Base-by-base conservation (phyloP, 2,329 filamentous ascomycete genomes). In the Paraphaeosphaeria minitans region DNA sequence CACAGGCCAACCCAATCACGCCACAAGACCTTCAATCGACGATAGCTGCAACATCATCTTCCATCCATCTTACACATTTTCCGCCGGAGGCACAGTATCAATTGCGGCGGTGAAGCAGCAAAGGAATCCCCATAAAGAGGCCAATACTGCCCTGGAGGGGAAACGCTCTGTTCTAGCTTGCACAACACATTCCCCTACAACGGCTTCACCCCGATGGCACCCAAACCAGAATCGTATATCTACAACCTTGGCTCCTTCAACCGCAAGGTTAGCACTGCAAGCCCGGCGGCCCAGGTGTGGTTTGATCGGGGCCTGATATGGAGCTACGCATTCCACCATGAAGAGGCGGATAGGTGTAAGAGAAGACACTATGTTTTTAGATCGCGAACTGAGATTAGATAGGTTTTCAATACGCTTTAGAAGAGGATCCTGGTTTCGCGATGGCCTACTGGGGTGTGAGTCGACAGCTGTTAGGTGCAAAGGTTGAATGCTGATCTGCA, bases 241-340 rank as follows among this genome's bases (percentile, higher is more conserved):
- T 83, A 81, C 71, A 72, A 91, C 63, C 83, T 92, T 1, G 89
- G 89, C 56, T 70, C 77, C 0, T 87, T 85, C 69, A 76, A 79
- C 33, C 83, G 85, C n/a, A 66, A 77, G 2, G 78, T 91, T 47
- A 86, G 77, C 37, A 87, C 87, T 0, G 73, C 65, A 16, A 85
- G 71, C 65, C 45, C 70, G 3, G 78, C 81, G 47, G 82, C 87
- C 1, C 85, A 90, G 68, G 77, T 66, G 7, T 93, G 90, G 90
- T 92, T 91, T 71, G 81, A 89, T 70, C 85, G 89, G 3, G 90
- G 89, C 2, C 77, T 93, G n/a, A 80, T 87, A 22, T 93, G 90
- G 90, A 83, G 81, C 45, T 93, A 89, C 72, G 88, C 81, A 22
- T 93, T 93, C 79, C 92, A 93, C 70, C 89, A 92, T 68, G 87